Evolutionary conservation across 495 filamentous ascomycete genomes (phyloP), one percentile per base, ranked within the genome.

Genomic region (Recurvomyces mirabilis): DNA sequence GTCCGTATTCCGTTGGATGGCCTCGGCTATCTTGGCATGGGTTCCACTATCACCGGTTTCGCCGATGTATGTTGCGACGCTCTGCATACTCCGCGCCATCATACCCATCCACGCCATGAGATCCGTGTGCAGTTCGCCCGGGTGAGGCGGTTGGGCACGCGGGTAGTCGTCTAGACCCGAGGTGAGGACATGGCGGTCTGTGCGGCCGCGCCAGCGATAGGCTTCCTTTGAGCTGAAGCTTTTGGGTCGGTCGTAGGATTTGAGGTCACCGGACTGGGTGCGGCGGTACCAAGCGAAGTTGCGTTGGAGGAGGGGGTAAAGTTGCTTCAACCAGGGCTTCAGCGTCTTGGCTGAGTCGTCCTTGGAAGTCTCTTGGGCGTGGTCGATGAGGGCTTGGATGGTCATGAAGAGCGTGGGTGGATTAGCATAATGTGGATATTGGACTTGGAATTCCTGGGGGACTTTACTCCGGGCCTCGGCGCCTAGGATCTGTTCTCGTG

Each of bases 371-470:
- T 43, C 62, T 66, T 29, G 7, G 14, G 93, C 68, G 56, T 81
- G 88, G 51, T 85, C 79, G 46, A 94, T 69, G 51, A 94, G 87
- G 12, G 70, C 69, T 46, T 91, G 83, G 13, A 98, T 61, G 37
- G 91, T 77, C 51, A 96, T 74, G 65, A 94, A 96, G 5, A 98
- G 73, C 1, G 91, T 96, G n/a, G 91, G 91, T 0, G 91, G 93
- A 62, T 98, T 98, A 37, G 91, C 91, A 55, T 96, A 95, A 61
- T 96, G 91, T 21, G 91, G 91, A 60, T 95, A 96, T 54, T 98
- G 91, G 23, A 84, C 73, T 48, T 94, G 93, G 60, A 98, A 98
- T 61, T 98, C 88, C n/a, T 64, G 57, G 1, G 91, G 91, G 11
- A 98, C 91, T 63, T 96, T 98, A 68, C 83, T 93, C 35, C 91